Base-by-base conservation (phyloP, 2,329 filamentous ascomycete genomes). In the Tolypocladium ophioglossoides region DNA sequence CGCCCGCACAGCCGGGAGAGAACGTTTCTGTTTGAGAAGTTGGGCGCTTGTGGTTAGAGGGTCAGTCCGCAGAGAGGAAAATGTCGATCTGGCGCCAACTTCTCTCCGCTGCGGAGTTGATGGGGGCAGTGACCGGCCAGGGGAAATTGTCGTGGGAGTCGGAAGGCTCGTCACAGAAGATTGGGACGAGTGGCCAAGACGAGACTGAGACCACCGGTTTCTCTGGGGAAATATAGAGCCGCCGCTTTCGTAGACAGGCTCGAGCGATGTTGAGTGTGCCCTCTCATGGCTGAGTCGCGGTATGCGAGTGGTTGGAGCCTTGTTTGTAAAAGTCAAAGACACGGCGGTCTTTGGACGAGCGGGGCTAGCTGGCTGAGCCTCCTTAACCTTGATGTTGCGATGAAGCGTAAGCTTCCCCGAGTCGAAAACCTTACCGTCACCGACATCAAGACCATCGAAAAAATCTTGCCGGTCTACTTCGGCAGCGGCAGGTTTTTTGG, bases 281-380 rank as follows among this genome's bases (percentile, higher is more conserved):
- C 86, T 79, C 64, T 89, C 86, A 68, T 88, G 85, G 56, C 77
- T 78, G 38, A 91, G 86, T 52, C 91, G 83, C 39, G 92, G 91
- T 56, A 96, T 86, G 54, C 91, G 85, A 37, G 91, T 66, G 27
- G 74, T 66, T 24, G 75, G 65, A n/a, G 80, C 73, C 64, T 91
- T 91, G 70, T 88, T 94, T 50, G 89, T 95, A 66, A 97, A 97
- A 8, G 91, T 96, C 57, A 97, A 77, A 14, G 91, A 92, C 32
- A 94, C 87, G 12, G 89, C 85, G 20, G 89, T 83, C 66, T 85
- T 86, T 22, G 82, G 82, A 57, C 88, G 81, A 24, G 80, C 79
- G 49, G 90, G 87, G 60, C 89, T 91, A 16, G 79, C 74, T 22
- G 84, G 78, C 52, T 83, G 78, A 57, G 82, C 75, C 59, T 85